These are phyloP conservation scores for Astrothelium subdiscretum DNA, from an alignment of 495 filamentous ascomycete species.

Conservation along the genomic window DNA sequence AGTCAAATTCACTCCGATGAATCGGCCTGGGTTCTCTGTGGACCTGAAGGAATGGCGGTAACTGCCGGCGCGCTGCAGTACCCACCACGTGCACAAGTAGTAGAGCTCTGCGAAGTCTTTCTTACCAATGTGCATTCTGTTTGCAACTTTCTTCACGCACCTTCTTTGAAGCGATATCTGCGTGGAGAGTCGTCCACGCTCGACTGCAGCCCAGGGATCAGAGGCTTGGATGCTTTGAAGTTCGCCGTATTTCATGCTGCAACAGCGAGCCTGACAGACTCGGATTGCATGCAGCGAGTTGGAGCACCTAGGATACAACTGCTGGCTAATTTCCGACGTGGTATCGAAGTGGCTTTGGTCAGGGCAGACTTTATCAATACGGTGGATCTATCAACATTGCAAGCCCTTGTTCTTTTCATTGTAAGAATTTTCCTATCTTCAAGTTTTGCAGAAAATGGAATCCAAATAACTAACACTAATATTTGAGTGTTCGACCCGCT, in stretches of 20 bases:
- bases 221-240: conserved; percentile 3
- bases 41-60: neutral
- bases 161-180: neutral
- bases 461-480: neutral
- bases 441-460: neutral
- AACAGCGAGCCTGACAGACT: neutral
- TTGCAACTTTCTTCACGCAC: conserved; percentile 3
- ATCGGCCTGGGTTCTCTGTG: neutral
- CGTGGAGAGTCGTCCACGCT: neutral
- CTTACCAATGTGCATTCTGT: neutral
- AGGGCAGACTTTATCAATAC: conserved; percentile 4
- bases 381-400: neutral
- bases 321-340: neutral
- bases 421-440: neutral
- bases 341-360: conserved; percentile 1
- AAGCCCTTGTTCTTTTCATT: conserved; percentile 5
- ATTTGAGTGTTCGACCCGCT: neutral
- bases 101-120: conserved; percentile 2
- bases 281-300: neutral
- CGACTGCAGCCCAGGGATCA: neutral
- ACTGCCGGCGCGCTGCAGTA: neutral
- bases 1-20: neutral
- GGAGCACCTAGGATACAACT: neutral
- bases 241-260: conserved; percentile 4
- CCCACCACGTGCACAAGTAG: neutral